Base-by-base conservation (phyloP, 2,329 filamentous ascomycete genomes). In the Chaetomium sp. region DNA sequence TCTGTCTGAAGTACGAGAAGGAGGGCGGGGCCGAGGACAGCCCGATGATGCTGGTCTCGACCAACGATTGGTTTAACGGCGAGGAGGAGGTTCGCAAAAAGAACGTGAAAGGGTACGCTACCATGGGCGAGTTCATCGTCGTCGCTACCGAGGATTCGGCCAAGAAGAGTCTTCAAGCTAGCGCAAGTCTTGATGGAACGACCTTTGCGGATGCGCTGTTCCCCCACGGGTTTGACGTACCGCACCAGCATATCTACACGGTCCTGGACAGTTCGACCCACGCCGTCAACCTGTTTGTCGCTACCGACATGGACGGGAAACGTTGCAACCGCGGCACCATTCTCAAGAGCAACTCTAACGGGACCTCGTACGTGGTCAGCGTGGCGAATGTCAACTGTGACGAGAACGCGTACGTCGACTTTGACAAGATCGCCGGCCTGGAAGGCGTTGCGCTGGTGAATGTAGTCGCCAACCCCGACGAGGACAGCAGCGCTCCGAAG, bases 321-420 rank as follows among this genome's bases (percentile, higher is more conserved):
- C 86, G 12, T 2, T 56, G 85, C 58, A 86, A 90, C 65, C 93
- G 91, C 71, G 95, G 95, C 45, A 90, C 90, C 27, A 92, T 99
- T 71, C 87, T 99, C 78, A 99, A 98, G 85, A 97, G 93, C 74
- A 99, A 99, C 80, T 97, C 93, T 72, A 98, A 99, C 74, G 95
- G 95, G 61, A 99, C 95, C 0, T 95, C 91, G 1, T 99, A 97
- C 73, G 91, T 97, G 13, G 81, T 96, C 69, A 96, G 91, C 76
- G 82, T 95, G 27, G 81, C 86, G 57, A 87, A 86, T 23, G 92
- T 98, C 74, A 97, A 98, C 77, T 86, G 92, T 70, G 88, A 97
- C 74, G 80, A 83, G 13, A 71, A 75, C 1, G 93, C 89, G 51
- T 97, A 89, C 73, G 94, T 97, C 53, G 95, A 99, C 75, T 99